These are phyloP conservation scores for Kalanchoe fedtschenkoi DNA, from an alignment of 164 flowering plant genomes.

Conservation along the genomic window DNA sequence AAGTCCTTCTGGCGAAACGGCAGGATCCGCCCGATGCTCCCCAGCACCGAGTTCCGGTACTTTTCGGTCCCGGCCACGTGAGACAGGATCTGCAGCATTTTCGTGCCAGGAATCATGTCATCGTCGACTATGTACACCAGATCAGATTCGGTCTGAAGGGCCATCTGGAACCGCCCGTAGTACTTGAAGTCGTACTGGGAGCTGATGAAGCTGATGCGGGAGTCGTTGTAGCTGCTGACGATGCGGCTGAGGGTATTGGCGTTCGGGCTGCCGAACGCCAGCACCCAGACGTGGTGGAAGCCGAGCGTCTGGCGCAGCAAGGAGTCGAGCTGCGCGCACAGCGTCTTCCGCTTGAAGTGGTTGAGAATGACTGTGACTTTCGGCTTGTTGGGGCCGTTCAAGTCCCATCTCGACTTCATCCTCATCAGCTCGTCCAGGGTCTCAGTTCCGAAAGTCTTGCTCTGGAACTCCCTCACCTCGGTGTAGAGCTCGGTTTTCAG, in stretches of 20 bases:
- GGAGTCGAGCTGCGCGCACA: conserved; percentile 84
- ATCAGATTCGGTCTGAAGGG: conserved; percentile 83
- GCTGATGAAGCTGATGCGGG: conserved; percentile 78
- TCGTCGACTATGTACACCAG: conserved; percentile 86
- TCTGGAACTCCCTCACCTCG: conserved; percentile 64
- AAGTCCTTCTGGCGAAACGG: conserved; percentile 91
- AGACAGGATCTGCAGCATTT: conserved; percentile 82
- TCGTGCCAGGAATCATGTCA: conserved; percentile 92
- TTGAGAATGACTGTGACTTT: conserved; percentile 79
- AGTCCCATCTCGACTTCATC: conserved; percentile 79
- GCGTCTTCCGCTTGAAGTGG: conserved; percentile 94
- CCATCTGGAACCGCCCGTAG: conserved; percentile 96
- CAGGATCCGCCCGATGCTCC: conserved; percentile 91
- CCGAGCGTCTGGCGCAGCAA: conserved; percentile 79
- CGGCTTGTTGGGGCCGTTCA: conserved; percentile 38
- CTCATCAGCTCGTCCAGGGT: conserved; percentile 60
- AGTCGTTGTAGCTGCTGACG: conserved; percentile 71
- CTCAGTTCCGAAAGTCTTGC: conserved; percentile 52
- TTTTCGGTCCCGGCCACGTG: conserved; percentile 93
- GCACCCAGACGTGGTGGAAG: conserved; percentile 86
- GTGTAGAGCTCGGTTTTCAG: conserved; percentile 69
- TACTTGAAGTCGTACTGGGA: conserved; percentile 93
- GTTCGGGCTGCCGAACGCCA: conserved; percentile 90
- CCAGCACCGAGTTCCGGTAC: conserved; percentile 82
- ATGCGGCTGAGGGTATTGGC: conserved; percentile 55